Conservation (phyloP, 2,329 filamentous ascomycete genomes). For the Paraphoma sp. region DNA sequence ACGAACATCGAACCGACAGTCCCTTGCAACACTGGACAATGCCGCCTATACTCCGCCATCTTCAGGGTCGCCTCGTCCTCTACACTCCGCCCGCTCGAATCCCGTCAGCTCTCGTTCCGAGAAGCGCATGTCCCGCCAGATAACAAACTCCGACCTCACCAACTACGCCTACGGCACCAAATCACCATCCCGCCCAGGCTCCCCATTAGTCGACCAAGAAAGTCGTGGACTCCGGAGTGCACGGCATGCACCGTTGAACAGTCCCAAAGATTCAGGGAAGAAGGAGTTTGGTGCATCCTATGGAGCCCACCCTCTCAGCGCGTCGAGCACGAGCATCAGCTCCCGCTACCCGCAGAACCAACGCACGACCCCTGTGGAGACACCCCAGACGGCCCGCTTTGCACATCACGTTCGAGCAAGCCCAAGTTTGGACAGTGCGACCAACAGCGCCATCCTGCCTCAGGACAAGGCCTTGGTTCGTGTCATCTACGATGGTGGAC, state of each 20-base stretch:
- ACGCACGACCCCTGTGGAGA: constrained; percentile 66
- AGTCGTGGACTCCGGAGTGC: constrained; percentile 57
- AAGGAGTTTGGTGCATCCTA: constrained; percentile 51
- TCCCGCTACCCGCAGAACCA: constrained; percentile 51
- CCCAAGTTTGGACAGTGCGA: constrained; percentile 82
- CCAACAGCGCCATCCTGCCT: constrained; percentile 78
- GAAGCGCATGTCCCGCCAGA: constrained; percentile 57
- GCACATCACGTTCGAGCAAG: constrained; percentile 77
- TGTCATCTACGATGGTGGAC: constrained; percentile 89
- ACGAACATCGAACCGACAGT: constrained; percentile 78
- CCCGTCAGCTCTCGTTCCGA: constrained; percentile 53
- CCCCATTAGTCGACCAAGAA: constrained; percentile 69
- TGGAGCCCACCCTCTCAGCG: constrained; percentile 61
- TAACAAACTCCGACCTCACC: constrained; percentile 51
- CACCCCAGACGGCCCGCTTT: constrained; percentile 67
- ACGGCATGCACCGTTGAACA: constrained; percentile 65
- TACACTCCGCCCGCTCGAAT: constrained; percentile 60
- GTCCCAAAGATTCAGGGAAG: constrained; percentile 61
- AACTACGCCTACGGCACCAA: constrained; percentile 58
- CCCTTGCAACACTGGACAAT: constrained; percentile 79
- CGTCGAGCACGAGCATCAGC: constrained; percentile 55
- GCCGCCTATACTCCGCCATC: constrained; percentile 67
- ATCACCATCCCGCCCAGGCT: constrained; percentile 71
- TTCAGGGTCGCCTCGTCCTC: constrained; percentile 68
- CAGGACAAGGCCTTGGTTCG: constrained; percentile 87